Conservation (phyloP, 75 land plant species). For the Pseudotsuga menziesii region DNA sequence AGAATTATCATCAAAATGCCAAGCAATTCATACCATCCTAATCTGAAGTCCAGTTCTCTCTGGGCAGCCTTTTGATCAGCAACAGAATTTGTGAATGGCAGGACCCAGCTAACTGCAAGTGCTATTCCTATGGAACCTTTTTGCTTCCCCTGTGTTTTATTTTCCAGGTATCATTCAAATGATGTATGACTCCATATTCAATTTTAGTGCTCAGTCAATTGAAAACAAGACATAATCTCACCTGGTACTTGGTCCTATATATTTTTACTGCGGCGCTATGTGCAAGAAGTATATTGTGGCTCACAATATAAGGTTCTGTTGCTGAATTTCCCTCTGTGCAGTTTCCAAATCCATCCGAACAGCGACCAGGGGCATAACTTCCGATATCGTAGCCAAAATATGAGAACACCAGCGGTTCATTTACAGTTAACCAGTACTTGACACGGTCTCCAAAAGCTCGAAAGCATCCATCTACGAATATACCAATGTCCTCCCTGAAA, state of each 20-base stretch:
- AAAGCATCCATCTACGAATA: conserved; percentile 41
- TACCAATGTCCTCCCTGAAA: conserved; percentile 31
- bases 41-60: conserved; percentile 20
- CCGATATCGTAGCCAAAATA: conserved; percentile 18
- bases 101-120: conserved; percentile 22
- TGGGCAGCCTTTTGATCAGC: conserved; percentile 25
- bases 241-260: conserved; percentile 28
- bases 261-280: conserved; percentile 38
- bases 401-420: conserved; percentile 20
- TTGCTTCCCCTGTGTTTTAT: conserved; percentile 18
- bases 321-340: conserved; percentile 44
- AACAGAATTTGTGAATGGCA: conserved; percentile 15
- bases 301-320: conserved; percentile 42
- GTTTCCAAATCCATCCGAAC: conserved; percentile 34
- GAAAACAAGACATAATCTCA: neutral
- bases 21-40: conserved; percentile 17
- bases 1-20: no score
- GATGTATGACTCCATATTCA: no score
- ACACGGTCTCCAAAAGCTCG: conserved; percentile 46
- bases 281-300: conserved; percentile 40
- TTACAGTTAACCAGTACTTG: conserved; percentile 47
- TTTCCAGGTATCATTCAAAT: no score
- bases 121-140: conserved; percentile 26
- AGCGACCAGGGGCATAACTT: conserved; percentile 30
- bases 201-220: no score